Evolutionary conservation across 345 rosid species (phyloP).

Genomic region (Eucalyptus brandiana): DNA sequence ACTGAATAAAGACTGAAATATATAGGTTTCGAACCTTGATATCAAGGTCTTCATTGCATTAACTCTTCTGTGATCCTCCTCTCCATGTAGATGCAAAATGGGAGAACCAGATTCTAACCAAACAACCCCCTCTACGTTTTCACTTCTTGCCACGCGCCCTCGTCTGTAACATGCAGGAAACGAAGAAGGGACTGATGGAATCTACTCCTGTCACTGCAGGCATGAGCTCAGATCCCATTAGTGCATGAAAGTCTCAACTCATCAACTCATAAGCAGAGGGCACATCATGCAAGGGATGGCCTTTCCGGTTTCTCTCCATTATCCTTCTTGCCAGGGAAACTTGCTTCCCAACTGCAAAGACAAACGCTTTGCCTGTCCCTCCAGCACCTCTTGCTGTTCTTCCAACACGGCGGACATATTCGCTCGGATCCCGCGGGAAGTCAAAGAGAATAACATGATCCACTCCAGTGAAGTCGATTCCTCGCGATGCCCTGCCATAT

Average conservation of each 20-base stretch:
- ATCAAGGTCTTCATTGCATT: background rate
- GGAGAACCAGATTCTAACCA: background rate
- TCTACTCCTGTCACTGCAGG: background rate
- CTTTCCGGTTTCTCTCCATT: conserved; percentile 64
- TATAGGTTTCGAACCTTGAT: background rate
- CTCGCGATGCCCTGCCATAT: conserved; percentile 64
- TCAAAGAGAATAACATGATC: conserved; percentile 80
- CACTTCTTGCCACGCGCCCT: background rate
- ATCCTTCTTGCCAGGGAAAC: conserved; percentile 56
- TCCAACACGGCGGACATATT: conserved; percentile 81
- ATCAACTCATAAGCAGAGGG: conserved; percentile 57
- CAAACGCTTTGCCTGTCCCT: conserved; percentile 73
- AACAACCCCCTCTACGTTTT: background rate
- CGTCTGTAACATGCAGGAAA: background rate
- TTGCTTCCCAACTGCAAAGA: conserved; percentile 84
- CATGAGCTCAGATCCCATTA: too few relatives aligned
- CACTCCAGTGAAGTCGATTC: conserved; percentile 70
- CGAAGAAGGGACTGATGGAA: background rate
- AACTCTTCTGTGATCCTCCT: background rate
- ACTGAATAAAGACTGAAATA: background rate
- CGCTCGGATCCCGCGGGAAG: conserved; percentile 81
- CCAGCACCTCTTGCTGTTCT: conserved; percentile 81
- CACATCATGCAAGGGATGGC: conserved; percentile 84
- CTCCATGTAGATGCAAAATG: background rate
- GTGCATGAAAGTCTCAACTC: too few relatives aligned